Evolutionary conservation across 2,329 filamentous ascomycete species (phyloP), one percentile per base, ranked within the genome.

Genomic region (Macroventuria anomochaeta): DNA sequence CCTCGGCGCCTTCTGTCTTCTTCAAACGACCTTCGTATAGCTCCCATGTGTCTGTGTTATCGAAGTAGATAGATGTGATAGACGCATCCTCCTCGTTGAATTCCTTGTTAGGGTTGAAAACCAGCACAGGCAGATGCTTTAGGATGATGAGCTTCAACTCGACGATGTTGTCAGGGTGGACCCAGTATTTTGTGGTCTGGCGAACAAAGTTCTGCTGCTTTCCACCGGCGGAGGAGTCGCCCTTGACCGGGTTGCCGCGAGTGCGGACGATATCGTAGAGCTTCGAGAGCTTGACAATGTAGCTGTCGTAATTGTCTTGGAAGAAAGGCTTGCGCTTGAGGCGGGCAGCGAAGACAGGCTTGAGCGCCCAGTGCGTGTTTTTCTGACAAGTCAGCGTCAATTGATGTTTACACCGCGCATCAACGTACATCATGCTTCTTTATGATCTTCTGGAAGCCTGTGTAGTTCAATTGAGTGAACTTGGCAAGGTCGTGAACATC

Each of bases 161-260:
- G 5, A 95, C 97, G 65, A 99, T 95, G 71, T 99, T 99, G 76
- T 97, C 95, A 2, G 90, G 91, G 71, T 99, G 95, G 38, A 99
- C 95, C 95, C 95, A 99, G 80, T 99, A 99, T 77, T 99, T 99
- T 26, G 95, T 99, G 0, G 95, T 99, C 72, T 97, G 91, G 55
- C 95, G 90, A 58, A 99, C 87, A 71, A 99, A 99, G 80, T 89
- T 97, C 71, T 93, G 93, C 76, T 99, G 95, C 59, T 84, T 86
- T 49, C 93, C 95, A 65, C 95, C 95, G 13, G 95, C 95, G 7
- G 93, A 81, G 63, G 91, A 91, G 75, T 99, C 95, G 52, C 95
- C 95, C 77, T 91, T 93, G 68, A 91, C 87, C 0, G 95, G 95
- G 72, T 96, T 93, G 53, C 95, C 95, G 63, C 93, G 85, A 2